Percentiles rank a stretch among this genome's conserved stretches.
phyloP scores from a whole-genome alignment of 768 basidiomycete genomes.

The Boletus coccyginus region DNA sequence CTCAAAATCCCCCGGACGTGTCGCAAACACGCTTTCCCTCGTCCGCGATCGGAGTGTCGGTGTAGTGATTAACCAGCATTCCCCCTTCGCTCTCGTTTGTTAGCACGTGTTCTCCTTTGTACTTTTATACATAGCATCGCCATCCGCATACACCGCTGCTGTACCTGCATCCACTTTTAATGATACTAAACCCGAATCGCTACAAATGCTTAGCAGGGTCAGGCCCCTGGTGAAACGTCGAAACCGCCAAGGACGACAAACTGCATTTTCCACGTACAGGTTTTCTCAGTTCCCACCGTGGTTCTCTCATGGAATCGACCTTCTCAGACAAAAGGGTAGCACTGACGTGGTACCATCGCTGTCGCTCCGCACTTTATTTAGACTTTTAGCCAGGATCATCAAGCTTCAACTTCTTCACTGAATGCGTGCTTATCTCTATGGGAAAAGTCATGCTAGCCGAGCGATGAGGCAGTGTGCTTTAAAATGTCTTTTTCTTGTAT shows the following conservation, averaged over 20 bases:
- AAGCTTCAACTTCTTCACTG: slow-evolving; percentile 10
- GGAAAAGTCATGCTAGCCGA: slow-evolving; percentile 14
- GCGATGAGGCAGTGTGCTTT: slow-evolving; percentile 23
- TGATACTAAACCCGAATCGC: slow-evolving; percentile 1
- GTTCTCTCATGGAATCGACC: slow-evolving; percentile 1
- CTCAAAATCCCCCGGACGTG: slow-evolving; percentile 20
- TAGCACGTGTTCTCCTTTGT: slow-evolving; percentile 17
- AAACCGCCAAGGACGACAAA: background rate
- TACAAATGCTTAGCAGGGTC: slow-evolving; percentile 8
- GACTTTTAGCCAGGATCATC: slow-evolving; percentile 25
- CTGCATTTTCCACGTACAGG: slow-evolving; percentile 8
- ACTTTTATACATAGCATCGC: slow-evolving; percentile 23
- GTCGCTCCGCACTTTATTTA: slow-evolving; percentile 18
- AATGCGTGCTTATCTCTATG: slow-evolving; percentile 3
- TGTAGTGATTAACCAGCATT: slow-evolving; percentile 6
- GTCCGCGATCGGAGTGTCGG: slow-evolving; percentile 23
- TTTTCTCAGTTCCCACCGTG: slow-evolving; percentile 3
- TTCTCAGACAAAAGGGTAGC: slow-evolving; percentile 11
- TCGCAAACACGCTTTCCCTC: slow-evolving; percentile 17
- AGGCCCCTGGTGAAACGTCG: slow-evolving; percentile 1
- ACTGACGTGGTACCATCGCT: slow-evolving; percentile 12
- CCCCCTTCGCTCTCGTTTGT: slow-evolving; percentile 16
- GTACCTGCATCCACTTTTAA: slow-evolving; percentile 23
- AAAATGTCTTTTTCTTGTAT: slow-evolving; percentile 23
- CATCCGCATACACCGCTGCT: slow-evolving; percentile 16